Percentiles rank a stretch among this genome's conserved stretches.
phyloP scores from a whole-genome alignment of 805 yeast genomes.

The Spathaspora boniae region DNA sequence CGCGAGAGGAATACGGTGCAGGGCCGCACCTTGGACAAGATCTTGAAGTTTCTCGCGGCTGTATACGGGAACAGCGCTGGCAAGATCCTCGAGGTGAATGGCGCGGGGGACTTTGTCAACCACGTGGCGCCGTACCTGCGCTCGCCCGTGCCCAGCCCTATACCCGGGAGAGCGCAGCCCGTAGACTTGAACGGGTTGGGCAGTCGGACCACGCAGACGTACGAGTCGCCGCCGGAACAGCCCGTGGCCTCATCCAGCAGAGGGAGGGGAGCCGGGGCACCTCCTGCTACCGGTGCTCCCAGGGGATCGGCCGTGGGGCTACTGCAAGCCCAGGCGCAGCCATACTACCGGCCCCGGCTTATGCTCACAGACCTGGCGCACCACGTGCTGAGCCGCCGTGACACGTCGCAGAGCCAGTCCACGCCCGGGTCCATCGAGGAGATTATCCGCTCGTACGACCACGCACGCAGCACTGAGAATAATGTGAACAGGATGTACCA shows the following conservation, averaged over 20 bases:
- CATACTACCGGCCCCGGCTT: slow-evolving; percentile 30
- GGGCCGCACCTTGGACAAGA: slow-evolving; percentile 82
- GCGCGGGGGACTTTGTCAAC: slow-evolving; percentile 13
- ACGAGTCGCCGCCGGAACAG: too few relatives aligned
- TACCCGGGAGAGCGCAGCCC: too few relatives aligned
- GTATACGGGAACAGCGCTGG: slow-evolving; percentile 65
- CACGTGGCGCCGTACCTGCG: slow-evolving; percentile 13
- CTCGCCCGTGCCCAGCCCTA: not conserved
- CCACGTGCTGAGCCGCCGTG: not conserved
- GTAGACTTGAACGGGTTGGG: too few relatives aligned
- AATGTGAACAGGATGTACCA: slow-evolving; percentile 27
- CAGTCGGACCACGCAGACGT: too few relatives aligned
- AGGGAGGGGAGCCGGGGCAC: too few relatives aligned
- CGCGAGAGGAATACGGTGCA: slow-evolving; percentile 85
- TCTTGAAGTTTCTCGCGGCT: slow-evolving; percentile 81
- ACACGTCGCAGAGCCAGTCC: slow-evolving; percentile 4
- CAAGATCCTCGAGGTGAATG: slow-evolving; percentile 38
- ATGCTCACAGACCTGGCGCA: slow-evolving; percentile 40
- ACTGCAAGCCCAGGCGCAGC: slow-evolving; percentile 11
- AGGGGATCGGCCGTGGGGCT: too few relatives aligned
- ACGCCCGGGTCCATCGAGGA: slow-evolving; percentile 23
- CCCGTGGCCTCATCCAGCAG: too few relatives aligned
- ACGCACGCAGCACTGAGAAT: slow-evolving; percentile 15
- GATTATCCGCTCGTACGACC: slow-evolving; percentile 23
- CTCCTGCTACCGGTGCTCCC: too few relatives aligned